A percentile compares a stretch with the other conserved stretches of the same genome.
phyloP scores from a whole-genome alignment of 2,329 filamentous ascomycete genomes.

The Aureobasidium lini region DNA sequence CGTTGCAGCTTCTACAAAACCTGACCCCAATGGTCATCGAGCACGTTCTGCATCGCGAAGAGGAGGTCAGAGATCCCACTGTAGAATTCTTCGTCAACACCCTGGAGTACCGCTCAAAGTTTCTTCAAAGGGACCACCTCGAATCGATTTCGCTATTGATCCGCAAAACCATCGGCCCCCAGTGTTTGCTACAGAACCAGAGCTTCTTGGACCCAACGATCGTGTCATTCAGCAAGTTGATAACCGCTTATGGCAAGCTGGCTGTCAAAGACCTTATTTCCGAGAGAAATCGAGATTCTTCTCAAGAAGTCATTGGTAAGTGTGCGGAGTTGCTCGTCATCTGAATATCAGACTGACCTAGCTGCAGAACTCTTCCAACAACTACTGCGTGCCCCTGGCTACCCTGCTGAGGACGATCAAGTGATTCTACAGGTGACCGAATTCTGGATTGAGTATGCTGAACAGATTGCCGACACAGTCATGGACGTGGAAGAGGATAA shows the following conservation, averaged over 20 bases:
- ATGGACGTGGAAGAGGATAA: conserved; percentile 36
- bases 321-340: not conserved
- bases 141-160: conserved; percentile 52
- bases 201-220: conserved; percentile 53
- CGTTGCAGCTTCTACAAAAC: conserved; percentile 52
- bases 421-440: conserved; percentile 68
- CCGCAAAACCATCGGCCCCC: conserved; percentile 50
- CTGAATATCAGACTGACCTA: not conserved
- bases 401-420: conserved; percentile 63
- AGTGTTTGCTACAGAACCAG: conserved; percentile 47
- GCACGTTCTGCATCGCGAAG: conserved; percentile 51
- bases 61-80: conserved; percentile 52
- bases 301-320: conserved; percentile 43
- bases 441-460: conserved; percentile 73
- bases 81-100: conserved; percentile 59
- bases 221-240: conserved; percentile 59
- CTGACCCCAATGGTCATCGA: conserved; percentile 54
- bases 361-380: conserved; percentile 4
- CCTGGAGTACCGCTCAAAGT: conserved; percentile 56
- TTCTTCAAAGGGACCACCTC: conserved; percentile 55
- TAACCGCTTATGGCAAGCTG: conserved; percentile 63
- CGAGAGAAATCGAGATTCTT: conserved; percentile 39
- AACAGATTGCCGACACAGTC: conserved; percentile 54
- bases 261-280: conserved; percentile 54
- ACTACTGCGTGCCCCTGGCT: conserved; percentile 45